Evolutionary conservation across 257 asterid species (phyloP).

Genomic region (Coffea eugenioides): DNA sequence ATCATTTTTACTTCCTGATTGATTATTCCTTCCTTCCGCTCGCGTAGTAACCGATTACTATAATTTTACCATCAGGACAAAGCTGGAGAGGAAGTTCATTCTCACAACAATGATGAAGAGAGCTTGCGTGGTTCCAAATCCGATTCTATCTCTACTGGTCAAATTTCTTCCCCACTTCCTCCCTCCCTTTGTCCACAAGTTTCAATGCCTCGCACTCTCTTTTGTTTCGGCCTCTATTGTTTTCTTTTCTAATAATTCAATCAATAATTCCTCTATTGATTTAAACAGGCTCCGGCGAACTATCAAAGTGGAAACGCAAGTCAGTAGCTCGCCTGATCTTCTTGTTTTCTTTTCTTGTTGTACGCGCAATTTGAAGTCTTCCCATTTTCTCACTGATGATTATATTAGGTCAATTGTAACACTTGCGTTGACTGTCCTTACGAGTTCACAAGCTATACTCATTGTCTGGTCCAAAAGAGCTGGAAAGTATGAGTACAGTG

Average conservation of each 20-base stretch:
- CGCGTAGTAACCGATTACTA: too few relatives aligned
- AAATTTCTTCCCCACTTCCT: conserved; percentile 1
- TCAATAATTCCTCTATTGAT: conserved; percentile 7
- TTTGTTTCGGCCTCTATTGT: background rate
- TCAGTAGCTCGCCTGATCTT: conserved; percentile 19
- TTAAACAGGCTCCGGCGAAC: conserved; percentile 47
- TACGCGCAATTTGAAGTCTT: conserved; percentile 1
- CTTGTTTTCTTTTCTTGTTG: conserved; percentile 4
- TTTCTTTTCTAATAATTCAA: conserved; percentile 8
- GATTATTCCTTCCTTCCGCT: background rate
- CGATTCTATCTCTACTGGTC: conserved; percentile 44
- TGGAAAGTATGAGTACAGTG: conserved; percentile 96
- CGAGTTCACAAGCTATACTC: conserved; percentile 98
- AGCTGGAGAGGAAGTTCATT: conserved; percentile 32
- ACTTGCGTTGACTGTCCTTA: conserved; percentile 78
- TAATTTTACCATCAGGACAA: conserved; percentile 44
- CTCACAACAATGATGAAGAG: conserved; percentile 39
- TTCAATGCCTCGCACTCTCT: background rate
- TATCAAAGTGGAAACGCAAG: conserved; percentile 87
- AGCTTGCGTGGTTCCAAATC: conserved; percentile 43
- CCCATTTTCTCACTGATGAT: conserved; percentile 10
- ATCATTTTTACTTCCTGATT: conserved; percentile 1
- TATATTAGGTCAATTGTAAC: conserved; percentile 75
- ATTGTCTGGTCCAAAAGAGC: conserved; percentile 99
- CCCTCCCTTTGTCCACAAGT: background rate